phyloP scores from a whole-genome alignment of 495 filamentous ascomycete genomes.

The Podospora pseudoanserina region DNA sequence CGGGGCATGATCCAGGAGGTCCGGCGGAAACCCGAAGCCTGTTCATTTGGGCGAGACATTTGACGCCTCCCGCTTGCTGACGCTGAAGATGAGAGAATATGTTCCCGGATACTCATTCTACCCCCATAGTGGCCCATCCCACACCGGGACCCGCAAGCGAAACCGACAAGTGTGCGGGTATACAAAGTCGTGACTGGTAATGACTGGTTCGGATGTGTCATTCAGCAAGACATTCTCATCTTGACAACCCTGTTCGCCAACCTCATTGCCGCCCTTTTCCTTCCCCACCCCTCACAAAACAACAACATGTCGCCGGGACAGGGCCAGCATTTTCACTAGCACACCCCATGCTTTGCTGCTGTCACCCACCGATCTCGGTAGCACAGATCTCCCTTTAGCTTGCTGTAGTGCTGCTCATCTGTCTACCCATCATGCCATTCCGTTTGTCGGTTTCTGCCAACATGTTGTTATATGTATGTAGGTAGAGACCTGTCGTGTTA shows the following conservation, averaged over 20 bases:
- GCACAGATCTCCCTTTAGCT: conserved; percentile 19
- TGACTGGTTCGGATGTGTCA: neutral
- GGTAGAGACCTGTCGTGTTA: neutral
- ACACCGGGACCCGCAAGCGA: neutral
- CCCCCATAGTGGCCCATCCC: neutral
- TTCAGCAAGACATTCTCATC: neutral
- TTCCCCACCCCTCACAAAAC: neutral
- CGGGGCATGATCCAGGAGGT: neutral
- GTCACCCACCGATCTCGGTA: conserved; percentile 18
- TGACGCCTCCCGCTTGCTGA: conserved; percentile 3
- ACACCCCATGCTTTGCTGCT: conserved; percentile 11
- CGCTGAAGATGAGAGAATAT: neutral
- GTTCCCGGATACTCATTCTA: neutral
- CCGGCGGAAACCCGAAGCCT: neutral
- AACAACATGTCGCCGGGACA: neutral
- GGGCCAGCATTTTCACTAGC: neutral
- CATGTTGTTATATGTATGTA: neutral
- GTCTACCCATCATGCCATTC: neutral
- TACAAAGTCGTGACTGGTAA: neutral
- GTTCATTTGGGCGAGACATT: neutral
- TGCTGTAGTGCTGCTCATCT: conserved; percentile 6
- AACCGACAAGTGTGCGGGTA: neutral
- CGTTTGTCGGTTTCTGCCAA: neutral
- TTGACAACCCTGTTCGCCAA: neutral
- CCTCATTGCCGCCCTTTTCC: neutral